Conservation (phyloP, 73 alveolate genomes). For the Uronychia binucleata region DNA sequence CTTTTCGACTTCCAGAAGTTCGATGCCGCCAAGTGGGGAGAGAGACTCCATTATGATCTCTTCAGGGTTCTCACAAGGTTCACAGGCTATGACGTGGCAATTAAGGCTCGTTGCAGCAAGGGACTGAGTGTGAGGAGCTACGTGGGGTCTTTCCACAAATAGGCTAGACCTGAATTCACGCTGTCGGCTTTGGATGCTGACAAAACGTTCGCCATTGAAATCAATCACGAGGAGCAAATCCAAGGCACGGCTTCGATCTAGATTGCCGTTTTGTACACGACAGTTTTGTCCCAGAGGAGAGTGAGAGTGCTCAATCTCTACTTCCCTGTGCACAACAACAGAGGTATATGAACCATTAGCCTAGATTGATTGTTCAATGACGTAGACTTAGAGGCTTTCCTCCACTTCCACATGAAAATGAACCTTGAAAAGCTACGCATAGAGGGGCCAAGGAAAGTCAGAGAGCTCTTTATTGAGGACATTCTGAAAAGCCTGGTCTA, state of each 20-base stretch:
- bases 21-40: constrained; percentile 31
- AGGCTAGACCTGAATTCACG: constrained; percentile 62
- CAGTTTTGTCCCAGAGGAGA: constrained; percentile 59
- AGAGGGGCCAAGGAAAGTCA: constrained; percentile 39
- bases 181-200: constrained; percentile 75
- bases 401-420: constrained; percentile 35
- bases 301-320: constrained; percentile 70
- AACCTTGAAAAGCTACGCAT: constrained; percentile 33
- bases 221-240: constrained; percentile 66
- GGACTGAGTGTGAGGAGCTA: constrained; percentile 70
- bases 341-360: constrained; percentile 9
- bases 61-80: constrained; percentile 74
- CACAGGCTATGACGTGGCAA: constrained; percentile 65
- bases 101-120: constrained; percentile 62
- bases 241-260: constrained; percentile 61
- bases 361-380: constrained; percentile 57
- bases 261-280: constrained; percentile 75
- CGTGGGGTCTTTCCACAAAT: constrained; percentile 54
- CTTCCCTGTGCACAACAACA: constrained; percentile 29
- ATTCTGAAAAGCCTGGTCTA: constrained; percentile 54
- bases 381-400: constrained; percentile 69
- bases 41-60: constrained; percentile 62
- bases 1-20: constrained; percentile 17
- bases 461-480: constrained; percentile 48
- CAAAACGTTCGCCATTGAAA: constrained; percentile 60